Percentiles rank a stretch among this genome's conserved stretches.
phyloP scores from a whole-genome alignment of 2,329 filamentous ascomycete species.

The Talaromyces sp. region DNA sequence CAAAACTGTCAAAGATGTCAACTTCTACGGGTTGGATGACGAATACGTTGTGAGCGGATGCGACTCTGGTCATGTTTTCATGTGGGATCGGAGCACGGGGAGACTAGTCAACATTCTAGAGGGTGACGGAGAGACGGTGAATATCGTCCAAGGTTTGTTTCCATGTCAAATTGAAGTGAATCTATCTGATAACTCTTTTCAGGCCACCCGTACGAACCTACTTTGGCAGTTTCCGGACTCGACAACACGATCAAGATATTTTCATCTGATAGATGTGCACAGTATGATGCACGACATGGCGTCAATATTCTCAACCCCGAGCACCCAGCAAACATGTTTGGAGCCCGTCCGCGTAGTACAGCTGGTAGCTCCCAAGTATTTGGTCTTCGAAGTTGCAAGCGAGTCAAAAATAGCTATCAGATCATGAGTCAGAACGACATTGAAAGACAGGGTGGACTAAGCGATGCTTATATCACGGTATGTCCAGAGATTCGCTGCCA shows the following conservation, averaged over 20 bases:
- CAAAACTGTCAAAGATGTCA: constrained; percentile 66
- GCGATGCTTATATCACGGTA: constrained; percentile 57
- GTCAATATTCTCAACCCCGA: constrained; percentile 54
- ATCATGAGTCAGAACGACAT: constrained; percentile 62
- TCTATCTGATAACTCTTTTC: not conserved
- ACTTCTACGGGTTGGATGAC: constrained; percentile 63
- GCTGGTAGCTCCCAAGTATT: constrained; percentile 24
- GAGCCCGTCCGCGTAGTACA: constrained; percentile 21
- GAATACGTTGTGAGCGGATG: constrained; percentile 66
- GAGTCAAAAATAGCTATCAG: constrained; percentile 58
- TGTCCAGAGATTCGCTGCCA: constrained; percentile 24
- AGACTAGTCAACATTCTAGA: constrained; percentile 62
- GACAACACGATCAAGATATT: constrained; percentile 68
- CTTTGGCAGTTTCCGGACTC: constrained; percentile 63
- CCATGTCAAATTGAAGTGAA: not conserved
- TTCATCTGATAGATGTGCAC: constrained; percentile 56
- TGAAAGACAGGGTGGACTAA: constrained; percentile 55
- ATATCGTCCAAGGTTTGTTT: constrained; percentile 58
- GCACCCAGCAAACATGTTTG: constrained; percentile 36
- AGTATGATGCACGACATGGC: constrained; percentile 55
- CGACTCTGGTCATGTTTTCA: constrained; percentile 64
- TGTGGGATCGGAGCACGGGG: constrained; percentile 63
- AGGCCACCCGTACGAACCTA: constrained; percentile 65
- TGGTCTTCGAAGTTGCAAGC: constrained; percentile 55
- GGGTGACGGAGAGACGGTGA: constrained; percentile 66